Base-by-base conservation (phyloP, 805 yeast species). In the Scheffersomyces spartinae region DNA sequence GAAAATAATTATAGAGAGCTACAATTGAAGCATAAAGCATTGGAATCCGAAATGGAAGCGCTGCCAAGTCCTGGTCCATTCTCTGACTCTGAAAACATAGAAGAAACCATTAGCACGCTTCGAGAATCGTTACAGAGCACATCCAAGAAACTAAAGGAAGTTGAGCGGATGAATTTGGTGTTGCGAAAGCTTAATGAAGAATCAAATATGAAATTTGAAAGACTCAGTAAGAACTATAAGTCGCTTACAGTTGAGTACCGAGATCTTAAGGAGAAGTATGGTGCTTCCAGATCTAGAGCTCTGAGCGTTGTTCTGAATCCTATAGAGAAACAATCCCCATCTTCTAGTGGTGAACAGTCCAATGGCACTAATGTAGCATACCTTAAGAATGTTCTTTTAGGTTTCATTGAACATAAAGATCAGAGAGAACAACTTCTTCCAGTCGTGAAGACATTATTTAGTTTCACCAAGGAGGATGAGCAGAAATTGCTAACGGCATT, bases 321-420 rank as follows among this genome's bases (percentile, higher is more conserved):
- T 12, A n/a, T n/a, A n/a, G n/a, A n/a, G n/a, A n/a, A n/a, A n/a
- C n/a, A n/a, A n/a, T n/a, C n/a, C n/a, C n/a, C 20, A 12, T 4
- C 18, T 25, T 11, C 10, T 19, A 20, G 18, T 11, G 21, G 20
- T 13, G 15, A 15, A 18, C 19, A 23, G 12, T 16, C 15, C 11
- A 28, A 27, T 14, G 27, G 24, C 17, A 36, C 45, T 13, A 78
- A 72, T 39, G 61, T 77, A 12, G 82, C 93, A 8, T 88, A 88
- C 45, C 64, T 85, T 26, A 82, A 81, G 47, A 91, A 91, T 45
- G 95, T 88, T 3, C 50, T 88, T n/a, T 55, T 88, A 2, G 96
- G 96, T 2, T 91, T 80, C 46, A 52, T 91, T 28, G 95, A 86
- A 43, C 95, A 82, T 45, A 80, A 69, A 42, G 98, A 88, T n/a